phyloP scores from a whole-genome alignment of 441 rosid species.

The Francoa sonchifolia region DNA sequence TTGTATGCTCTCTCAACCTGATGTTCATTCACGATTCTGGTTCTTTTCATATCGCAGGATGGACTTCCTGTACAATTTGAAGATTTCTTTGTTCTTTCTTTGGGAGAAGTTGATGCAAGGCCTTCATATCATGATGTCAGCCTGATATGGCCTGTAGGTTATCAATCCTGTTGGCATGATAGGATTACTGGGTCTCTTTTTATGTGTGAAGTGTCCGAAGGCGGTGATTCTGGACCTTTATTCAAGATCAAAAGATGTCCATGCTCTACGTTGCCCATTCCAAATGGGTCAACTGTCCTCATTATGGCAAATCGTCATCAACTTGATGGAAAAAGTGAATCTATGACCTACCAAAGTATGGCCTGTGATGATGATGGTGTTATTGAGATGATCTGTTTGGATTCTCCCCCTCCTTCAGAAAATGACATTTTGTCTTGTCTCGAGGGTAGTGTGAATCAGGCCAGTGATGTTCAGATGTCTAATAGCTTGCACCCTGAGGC shows the following conservation, averaged over 20 bases:
- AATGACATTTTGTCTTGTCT: conserved; percentile 60
- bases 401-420: conserved; percentile 52
- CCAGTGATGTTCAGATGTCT: conserved; percentile 16
- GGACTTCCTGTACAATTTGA: conserved; percentile 82
- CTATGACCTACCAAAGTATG: conserved; percentile 14
- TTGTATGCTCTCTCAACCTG: conserved; percentile 9
- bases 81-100: conserved; percentile 78
- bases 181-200: conserved; percentile 83
- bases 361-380: conserved; percentile 33
- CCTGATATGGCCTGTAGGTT: conserved; percentile 74
- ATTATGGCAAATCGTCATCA: conserved; percentile 27
- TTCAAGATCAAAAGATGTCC: conserved; percentile 76
- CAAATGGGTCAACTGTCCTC: conserved; percentile 53
- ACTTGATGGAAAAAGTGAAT: conserved; percentile 23
- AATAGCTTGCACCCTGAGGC: conserved; percentile 19
- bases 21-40: conserved; percentile 11
- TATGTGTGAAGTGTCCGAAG: conserved; percentile 72
- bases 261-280: conserved; percentile 53
- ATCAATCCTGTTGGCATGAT: conserved; percentile 96
- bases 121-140: conserved; percentile 65
- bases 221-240: conserved; percentile 81
- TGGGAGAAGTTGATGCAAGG: conserved; percentile 74
- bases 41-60: conserved; percentile 44
- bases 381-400: conserved; percentile 56
- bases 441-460: conserved; percentile 18